Evolutionary conservation across 345 rosid genomes (phyloP).

Genomic region (Syzygium oleosum): DNA sequence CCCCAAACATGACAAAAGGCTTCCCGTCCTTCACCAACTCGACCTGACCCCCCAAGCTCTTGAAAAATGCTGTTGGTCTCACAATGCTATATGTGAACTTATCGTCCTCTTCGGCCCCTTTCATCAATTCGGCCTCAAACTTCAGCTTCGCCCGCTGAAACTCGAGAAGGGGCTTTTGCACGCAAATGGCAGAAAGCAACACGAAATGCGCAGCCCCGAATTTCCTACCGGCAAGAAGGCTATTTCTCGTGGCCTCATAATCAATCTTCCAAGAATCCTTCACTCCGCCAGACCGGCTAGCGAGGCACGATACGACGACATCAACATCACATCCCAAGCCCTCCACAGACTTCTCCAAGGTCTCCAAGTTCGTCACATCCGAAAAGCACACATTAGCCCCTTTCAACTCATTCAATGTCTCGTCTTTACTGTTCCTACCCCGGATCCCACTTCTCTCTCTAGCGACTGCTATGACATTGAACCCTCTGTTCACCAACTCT

Average conservation of each 20-base stretch:
- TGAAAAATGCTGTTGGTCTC: constrained; percentile 92
- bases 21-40: constrained; percentile 91
- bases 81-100: constrained; percentile 73
- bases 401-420: constrained; percentile 41
- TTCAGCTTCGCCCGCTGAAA: constrained; percentile 89
- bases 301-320: constrained; percentile 90
- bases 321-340: constrained; percentile 42
- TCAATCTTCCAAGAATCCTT: constrained; percentile 95
- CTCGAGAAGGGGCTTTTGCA: constrained; percentile 80
- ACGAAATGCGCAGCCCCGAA: constrained; percentile 75
- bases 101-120: constrained; percentile 19
- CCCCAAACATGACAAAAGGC: constrained; percentile 97
- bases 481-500: constrained; percentile 70
- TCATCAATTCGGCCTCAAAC: constrained; percentile 72
- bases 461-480: constrained; percentile 74
- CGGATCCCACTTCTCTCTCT: constrained; percentile 77
- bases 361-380: constrained; percentile 57
- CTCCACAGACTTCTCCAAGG: constrained; percentile 40
- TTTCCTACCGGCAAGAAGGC: constrained; percentile 74
- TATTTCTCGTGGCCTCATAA: constrained; percentile 81
- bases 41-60: constrained; percentile 94
- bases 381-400: constrained; percentile 82
- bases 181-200: constrained; percentile 87
- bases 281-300: constrained; percentile 81
- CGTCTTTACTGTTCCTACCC: constrained; percentile 59